Base-by-base conservation (phyloP, 306 rosid species). In the Ochetophila trinervis region DNA sequence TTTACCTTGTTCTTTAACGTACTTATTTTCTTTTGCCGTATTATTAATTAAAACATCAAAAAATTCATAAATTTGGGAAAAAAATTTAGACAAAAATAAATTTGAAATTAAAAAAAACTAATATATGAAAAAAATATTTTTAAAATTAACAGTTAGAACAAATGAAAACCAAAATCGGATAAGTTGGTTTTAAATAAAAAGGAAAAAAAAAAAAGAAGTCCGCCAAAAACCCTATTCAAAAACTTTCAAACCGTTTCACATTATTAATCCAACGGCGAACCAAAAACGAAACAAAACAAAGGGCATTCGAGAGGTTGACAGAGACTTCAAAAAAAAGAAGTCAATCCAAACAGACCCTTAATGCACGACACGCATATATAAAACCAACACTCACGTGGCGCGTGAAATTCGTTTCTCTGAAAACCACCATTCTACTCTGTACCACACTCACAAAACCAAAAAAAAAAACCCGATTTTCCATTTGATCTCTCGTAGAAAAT, bases 301-400 rank as follows among this genome's bases (percentile, higher is more conserved):
- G 2, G 8, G 0, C 0, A 20, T 11, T 62, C 23, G 74, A 62
- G n/a, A n/a, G n/a, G n/a, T n/a, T n/a, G n/a, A n/a, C n/a, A n/a
- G n/a, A n/a, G n/a, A n/a, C n/a, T n/a, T n/a, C 66, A 1, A 13
- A 55, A 56, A 55, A 62, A 74, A 13, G 2, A 2, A 74, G 74
- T 36, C 71, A 30, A 50, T 4, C 42, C 17, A 17, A 22, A 34
- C 16, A 59, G 30, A 16, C 16, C 21, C 9, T 24, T 17, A 24
- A 15, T 24, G 1, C 7, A 4, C 30, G 13, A 8, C 53, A 62
- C 53, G 23, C 0, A 2, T 8, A 35, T 22, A 62, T 21, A 45
- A 21, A 62, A 47, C 16, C 32, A 52, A 21, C 54, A 5, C 57
- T 53, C 65, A 61, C 78, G 78, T 67, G 78, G 56, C 66, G 16